These are phyloP conservation scores for Coniella lustricola DNA, from an alignment of 2,329 filamentous ascomycete species.

Conservation along the genomic window DNA sequence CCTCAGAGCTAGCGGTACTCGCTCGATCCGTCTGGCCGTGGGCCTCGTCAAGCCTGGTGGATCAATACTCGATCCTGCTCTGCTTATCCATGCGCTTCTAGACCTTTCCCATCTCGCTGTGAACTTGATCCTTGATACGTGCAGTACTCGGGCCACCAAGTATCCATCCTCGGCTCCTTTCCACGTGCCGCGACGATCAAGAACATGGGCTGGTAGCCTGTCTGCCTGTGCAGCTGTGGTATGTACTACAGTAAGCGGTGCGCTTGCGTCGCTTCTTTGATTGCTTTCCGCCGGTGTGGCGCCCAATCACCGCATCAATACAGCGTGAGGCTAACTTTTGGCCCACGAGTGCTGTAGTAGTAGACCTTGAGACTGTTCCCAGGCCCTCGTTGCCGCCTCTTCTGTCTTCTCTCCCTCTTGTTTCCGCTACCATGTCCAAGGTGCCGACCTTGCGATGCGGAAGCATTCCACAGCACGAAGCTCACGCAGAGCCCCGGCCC, in stretches of 20 bases:
- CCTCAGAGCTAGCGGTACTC: neutral
- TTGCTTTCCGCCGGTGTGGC: neutral
- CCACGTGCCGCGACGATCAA: too few relatives aligned
- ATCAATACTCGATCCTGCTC: too few relatives aligned
- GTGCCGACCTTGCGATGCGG: slow-evolving; percentile 13
- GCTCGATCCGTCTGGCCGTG: too few relatives aligned
- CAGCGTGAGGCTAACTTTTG: neutral
- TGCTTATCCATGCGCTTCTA: neutral
- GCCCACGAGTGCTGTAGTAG: neutral
- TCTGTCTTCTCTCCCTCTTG: neutral
- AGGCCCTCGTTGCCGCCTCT: neutral
- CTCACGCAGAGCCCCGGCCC: slow-evolving; percentile 47
- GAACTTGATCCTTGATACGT: neutral
- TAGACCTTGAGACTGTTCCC: neutral
- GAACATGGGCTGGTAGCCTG: too few relatives aligned
- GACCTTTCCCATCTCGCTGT: neutral
- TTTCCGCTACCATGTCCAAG: slow-evolving; percentile 9
- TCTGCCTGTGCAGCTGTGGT: too few relatives aligned
- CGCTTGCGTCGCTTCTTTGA: too few relatives aligned
- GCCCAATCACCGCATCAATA: neutral
- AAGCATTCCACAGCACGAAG: slow-evolving; percentile 30
- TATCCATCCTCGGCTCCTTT: too few relatives aligned
- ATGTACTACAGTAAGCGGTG: too few relatives aligned
- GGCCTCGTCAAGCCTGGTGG: too few relatives aligned
- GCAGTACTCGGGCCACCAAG: neutral